Evolutionary conservation across 208 protist species (phyloP).

Genomic region (Leishmania mexicana): DNA sequence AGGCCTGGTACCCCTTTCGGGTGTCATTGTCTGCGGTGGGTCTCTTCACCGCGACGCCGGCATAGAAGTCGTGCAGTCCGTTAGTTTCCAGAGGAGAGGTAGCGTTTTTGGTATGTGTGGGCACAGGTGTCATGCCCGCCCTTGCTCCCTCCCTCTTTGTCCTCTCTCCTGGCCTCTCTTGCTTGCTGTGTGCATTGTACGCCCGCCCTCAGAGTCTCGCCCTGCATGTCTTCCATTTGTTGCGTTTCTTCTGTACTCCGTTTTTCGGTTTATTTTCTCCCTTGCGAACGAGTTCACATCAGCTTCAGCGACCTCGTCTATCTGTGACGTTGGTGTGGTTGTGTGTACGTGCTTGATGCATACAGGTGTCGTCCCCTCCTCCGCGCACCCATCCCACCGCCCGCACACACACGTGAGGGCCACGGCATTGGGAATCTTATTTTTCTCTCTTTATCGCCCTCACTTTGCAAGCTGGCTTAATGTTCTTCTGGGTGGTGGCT

Average conservation of each 20-base stretch:
- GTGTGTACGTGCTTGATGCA: neutral
- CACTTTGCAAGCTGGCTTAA: slow-evolving; percentile 8
- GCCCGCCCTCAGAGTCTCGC: neutral
- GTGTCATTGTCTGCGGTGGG: neutral
- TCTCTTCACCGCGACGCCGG: neutral
- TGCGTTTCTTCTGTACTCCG: neutral
- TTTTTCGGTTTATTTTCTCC: too few relatives aligned
- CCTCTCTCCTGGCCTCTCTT: neutral
- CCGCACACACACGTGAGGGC: neutral
- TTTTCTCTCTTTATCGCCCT: neutral
- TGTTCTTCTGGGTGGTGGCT: slow-evolving; percentile 81
- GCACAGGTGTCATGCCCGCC: neutral
- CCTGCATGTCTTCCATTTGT: neutral
- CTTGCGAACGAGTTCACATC: neutral
- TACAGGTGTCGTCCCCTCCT: neutral
- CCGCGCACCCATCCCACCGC: neutral
- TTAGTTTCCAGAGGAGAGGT: neutral
- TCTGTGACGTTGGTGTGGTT: neutral
- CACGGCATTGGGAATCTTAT: neutral
- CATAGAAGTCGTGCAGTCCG: too few relatives aligned
- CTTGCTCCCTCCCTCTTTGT: neutral
- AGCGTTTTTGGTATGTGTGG: neutral
- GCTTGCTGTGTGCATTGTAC: neutral
- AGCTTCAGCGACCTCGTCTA: neutral
- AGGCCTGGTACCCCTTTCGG: neutral